Base-by-base conservation (phyloP, 768 basidiomycete genomes). In the Zangia roseola region DNA sequence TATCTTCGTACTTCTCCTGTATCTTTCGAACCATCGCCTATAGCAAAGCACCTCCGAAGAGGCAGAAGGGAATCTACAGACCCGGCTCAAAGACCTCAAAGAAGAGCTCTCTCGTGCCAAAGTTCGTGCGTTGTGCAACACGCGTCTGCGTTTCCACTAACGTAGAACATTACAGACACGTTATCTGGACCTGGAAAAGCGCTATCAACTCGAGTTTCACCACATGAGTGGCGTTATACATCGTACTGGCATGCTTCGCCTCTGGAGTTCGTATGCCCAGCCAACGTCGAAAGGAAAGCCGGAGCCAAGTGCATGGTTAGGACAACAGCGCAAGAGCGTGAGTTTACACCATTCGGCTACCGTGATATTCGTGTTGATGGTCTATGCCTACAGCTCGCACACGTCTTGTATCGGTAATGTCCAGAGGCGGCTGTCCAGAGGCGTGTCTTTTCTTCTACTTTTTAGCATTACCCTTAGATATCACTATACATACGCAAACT, bases 141-240 rank as follows among this genome's bases (percentile, higher is more conserved):
- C 20, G 24, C 19, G 16, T 5, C 9, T 34, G 12, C 14, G 6
- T 38, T 20, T 19, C 24, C 24, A 10, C 33, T 40, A 19, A 13
- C 20, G 24, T 43, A 33, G n/a, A 25, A 24, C 24, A 10, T 34
- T 37, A 12, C 55, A 81, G 84, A 70, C 75, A 35, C 66, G 80
- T 26, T 69, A 76, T 54, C 59, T 68, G 39, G 85, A 91, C 24
- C 76, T 80, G 30, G 76, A 74, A 49, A 72, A 65, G 46, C 77
- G 82, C 33, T 91, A 91, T 63, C 76, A 78, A 40, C 73, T 77
- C 42, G 93, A 97, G 63, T 88, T 92, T 56, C 80, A 85, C 55
- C 76, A 91, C 48, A 88, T 97, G 84, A 70, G 91, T 19, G 79
- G 84, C 47, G 81, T 82, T 5, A 74, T 92, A 52, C 90, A 92